phyloP scores from a whole-genome alignment of 2,329 filamentous ascomycete species.

The Penicillium nordicum region DNA sequence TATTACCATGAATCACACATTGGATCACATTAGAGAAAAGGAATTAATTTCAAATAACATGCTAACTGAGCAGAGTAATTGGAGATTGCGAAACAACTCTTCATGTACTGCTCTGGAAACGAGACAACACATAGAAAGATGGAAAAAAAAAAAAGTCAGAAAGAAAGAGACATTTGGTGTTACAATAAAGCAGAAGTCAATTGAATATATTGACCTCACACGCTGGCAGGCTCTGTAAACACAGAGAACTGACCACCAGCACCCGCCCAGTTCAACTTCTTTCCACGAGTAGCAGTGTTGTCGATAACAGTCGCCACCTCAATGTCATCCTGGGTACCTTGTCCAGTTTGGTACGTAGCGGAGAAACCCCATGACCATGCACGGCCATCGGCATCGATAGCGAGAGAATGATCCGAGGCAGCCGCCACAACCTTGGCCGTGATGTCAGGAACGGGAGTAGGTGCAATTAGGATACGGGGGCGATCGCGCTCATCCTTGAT shows the following conservation, averaged over 20 bases:
- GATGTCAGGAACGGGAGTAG: constrained; percentile 59
- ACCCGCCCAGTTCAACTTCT: constrained; percentile 72
- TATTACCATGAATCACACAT: not conserved
- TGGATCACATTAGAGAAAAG: not conserved
- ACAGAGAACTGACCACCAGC: constrained; percentile 75
- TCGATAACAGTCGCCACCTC: constrained; percentile 74
- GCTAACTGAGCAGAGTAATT: not conserved
- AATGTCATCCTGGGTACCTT: constrained; percentile 74
- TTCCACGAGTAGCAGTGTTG: constrained; percentile 74
- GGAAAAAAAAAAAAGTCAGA: not conserved
- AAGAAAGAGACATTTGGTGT: not conserved
- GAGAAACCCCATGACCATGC: constrained; percentile 80
- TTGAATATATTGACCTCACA: constrained; percentile 11
- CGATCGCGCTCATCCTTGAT: constrained; percentile 62
- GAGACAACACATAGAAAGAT: not conserved
- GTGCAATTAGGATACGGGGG: constrained; percentile 68
- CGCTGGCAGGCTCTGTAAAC: constrained; percentile 33
- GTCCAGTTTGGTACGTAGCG: constrained; percentile 75
- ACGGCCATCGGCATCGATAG: constrained; percentile 64
- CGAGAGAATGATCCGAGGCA: constrained; percentile 70
- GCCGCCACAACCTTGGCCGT: constrained; percentile 58
- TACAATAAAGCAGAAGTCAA: not conserved
- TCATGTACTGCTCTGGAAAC: not conserved
- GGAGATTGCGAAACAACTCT: not conserved
- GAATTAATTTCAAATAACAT: not conserved